A percentile compares a stretch with the other conserved stretches of the same genome.
Conservation (phyloP, 495 filamentous ascomycete species). For the Lentithecium fluviatile region DNA sequence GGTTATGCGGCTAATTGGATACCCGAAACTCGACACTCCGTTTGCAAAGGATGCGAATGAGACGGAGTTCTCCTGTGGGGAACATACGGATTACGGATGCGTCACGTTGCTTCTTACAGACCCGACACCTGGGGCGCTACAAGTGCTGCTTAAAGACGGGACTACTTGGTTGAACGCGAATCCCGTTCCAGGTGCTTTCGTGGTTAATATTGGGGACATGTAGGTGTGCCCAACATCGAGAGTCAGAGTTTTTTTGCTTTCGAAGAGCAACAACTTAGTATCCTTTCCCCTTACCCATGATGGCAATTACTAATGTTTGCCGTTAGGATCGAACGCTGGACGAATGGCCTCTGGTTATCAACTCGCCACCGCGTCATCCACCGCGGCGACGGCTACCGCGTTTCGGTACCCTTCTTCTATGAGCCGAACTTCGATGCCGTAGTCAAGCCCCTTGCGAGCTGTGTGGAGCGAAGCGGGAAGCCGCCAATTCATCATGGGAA, state of each 20-base stretch:
- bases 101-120: constrained; percentile 45
- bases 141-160: constrained; percentile 38
- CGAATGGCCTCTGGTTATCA: constrained; percentile 45
- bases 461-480: constrained; percentile 27
- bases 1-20: constrained; percentile 41
- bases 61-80: constrained; percentile 36
- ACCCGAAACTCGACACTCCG: constrained; percentile 25
- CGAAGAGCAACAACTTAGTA: no score
- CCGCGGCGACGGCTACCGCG: constrained; percentile 40
- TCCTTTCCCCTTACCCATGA: no score
- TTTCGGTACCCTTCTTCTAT: constrained; percentile 49
- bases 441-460: constrained; percentile 34
- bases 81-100: constrained; percentile 46
- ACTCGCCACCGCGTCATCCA: constrained; percentile 46
- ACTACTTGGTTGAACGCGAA: constrained; percentile 43
- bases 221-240: no score
- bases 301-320: no score
- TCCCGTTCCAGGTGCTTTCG: constrained; percentile 41
- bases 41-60: neutral
- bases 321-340: constrained; percentile 44
- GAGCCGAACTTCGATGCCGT: constrained; percentile 44
- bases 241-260: no score
- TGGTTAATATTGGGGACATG: constrained; percentile 50
- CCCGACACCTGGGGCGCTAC: constrained; percentile 39
- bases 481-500: constrained; percentile 16